A percentile compares a stretch with the other conserved stretches of the same genome.
These are phyloP conservation scores for Coniochaeta ligniaria DNA, from an alignment of 2,329 filamentous ascomycete species.

Conservation along the genomic window DNA sequence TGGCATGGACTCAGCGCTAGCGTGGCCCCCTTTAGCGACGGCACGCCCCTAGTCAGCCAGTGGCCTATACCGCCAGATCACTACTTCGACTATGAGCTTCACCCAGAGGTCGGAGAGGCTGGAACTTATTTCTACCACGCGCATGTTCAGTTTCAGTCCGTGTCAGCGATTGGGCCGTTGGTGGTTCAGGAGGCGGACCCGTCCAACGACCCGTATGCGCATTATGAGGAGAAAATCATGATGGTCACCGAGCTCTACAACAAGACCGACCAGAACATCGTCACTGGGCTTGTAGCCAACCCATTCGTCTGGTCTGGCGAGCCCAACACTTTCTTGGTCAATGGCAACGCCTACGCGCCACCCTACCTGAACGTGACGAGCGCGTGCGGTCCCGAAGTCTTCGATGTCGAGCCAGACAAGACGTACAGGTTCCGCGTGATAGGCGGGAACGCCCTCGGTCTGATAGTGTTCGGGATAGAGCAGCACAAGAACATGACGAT, in stretches of 20 bases:
- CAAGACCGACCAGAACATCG: background rate
- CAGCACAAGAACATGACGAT: slow-evolving; percentile 47
- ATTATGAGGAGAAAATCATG: background rate
- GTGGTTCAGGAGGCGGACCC: background rate
- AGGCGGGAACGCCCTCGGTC: slow-evolving; percentile 47
- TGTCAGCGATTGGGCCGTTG: background rate
- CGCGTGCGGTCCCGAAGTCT: slow-evolving; percentile 21
- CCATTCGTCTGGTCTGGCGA: slow-evolving; percentile 56
- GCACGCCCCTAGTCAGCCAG: background rate
- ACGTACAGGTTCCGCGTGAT: slow-evolving; percentile 57
- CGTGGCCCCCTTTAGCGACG: background rate
- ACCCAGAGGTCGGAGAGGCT: background rate
- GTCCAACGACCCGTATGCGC: background rate
- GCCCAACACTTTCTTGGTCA: slow-evolving; percentile 47
- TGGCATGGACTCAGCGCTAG: background rate
- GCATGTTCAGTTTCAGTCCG: background rate
- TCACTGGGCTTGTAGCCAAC: slow-evolving; percentile 35
- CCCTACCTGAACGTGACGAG: background rate
- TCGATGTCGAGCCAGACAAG: slow-evolving; percentile 52
- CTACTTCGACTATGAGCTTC: background rate
- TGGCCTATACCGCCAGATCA: background rate
- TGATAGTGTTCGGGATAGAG: slow-evolving; percentile 47
- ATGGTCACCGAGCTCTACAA: background rate
- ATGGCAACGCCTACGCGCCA: slow-evolving; percentile 41
- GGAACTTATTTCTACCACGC: background rate